Conservation (phyloP, 2,329 filamentous ascomycete genomes). For the Knoxdaviesia capensis region DNA sequence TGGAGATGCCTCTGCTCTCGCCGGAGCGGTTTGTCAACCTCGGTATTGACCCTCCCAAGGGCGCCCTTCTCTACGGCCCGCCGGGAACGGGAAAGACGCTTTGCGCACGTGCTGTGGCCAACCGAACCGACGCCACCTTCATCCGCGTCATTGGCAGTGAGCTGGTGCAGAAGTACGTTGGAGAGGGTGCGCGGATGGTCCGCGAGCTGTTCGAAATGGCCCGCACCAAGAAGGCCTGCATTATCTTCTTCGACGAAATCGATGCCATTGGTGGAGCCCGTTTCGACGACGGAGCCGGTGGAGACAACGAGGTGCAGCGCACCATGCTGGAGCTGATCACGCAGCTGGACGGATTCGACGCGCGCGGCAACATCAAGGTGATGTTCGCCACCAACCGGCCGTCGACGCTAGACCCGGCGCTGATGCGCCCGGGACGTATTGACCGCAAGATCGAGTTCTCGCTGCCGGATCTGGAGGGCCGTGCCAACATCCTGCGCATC, state of each 20-base stretch:
- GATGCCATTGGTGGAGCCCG: slow-evolving; percentile 89
- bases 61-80: slow-evolving; percentile 86
- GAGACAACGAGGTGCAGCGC: slow-evolving; percentile 93
- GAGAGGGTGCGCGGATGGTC: slow-evolving; percentile 95
- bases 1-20: slow-evolving; percentile 93
- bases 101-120: slow-evolving; percentile 90
- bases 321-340: slow-evolving; percentile 98
- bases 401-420: slow-evolving; percentile 83
- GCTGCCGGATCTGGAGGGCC: slow-evolving; percentile 86
- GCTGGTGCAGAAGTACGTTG: slow-evolving; percentile 96
- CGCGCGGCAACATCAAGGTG: slow-evolving; percentile 95
- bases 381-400: slow-evolving; percentile 98
- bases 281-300: slow-evolving; percentile 90
- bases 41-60: slow-evolving; percentile 97
- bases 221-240: slow-evolving; percentile 96
- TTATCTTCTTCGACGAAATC: slow-evolving; percentile 93
- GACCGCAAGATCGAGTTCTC: slow-evolving; percentile 99
- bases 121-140: slow-evolving; percentile 94
- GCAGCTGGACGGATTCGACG: slow-evolving; percentile 90
- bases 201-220: slow-evolving; percentile 99
- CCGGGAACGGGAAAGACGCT: slow-evolving; percentile 98
- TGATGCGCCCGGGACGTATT: slow-evolving; percentile 94
- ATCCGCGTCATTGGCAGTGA: slow-evolving; percentile 97
- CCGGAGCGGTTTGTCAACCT: slow-evolving; percentile 95
- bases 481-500: slow-evolving; percentile 92